Evolutionary conservation across 768 basidiomycete genomes (phyloP).

Genomic region (Steccherinum ochraceum): DNA sequence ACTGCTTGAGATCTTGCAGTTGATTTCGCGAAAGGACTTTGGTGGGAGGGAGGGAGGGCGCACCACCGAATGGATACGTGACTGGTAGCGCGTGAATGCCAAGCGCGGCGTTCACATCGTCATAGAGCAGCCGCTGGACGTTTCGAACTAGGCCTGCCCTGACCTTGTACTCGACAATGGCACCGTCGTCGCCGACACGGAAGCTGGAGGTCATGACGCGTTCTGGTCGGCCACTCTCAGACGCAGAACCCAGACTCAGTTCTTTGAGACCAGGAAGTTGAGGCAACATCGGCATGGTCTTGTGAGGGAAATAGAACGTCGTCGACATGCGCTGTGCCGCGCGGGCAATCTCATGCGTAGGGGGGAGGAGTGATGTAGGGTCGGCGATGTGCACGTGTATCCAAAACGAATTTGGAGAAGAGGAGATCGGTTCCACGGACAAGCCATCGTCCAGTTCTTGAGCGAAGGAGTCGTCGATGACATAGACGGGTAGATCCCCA

Average conservation of each 20-base stretch:
- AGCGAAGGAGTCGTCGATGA: constrained; percentile 76
- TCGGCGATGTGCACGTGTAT: constrained; percentile 92
- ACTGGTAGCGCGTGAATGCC: constrained; percentile 14
- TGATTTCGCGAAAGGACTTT: constrained; percentile 2
- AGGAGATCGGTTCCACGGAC: constrained; percentile 65
- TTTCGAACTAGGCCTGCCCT: constrained; percentile 72
- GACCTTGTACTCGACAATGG: constrained; percentile 65
- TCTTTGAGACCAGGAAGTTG: constrained; percentile 41
- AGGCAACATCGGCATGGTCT: constrained; percentile 72
- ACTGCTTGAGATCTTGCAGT: constrained; percentile 23
- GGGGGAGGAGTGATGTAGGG: constrained; percentile 74
- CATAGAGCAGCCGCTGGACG: constrained; percentile 57
- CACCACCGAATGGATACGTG: constrained; percentile 40
- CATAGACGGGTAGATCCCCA: constrained; percentile 72
- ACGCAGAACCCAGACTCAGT: constrained; percentile 40
- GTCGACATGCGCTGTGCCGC: constrained; percentile 46
- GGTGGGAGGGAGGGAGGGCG: constrained; percentile 3
- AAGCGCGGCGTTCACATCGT: constrained; percentile 51
- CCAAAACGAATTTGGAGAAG: constrained; percentile 62
- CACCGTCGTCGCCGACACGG: constrained; percentile 53
- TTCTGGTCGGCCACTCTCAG: constrained; percentile 32
- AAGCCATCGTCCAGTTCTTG: constrained; percentile 93
- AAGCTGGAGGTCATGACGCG: constrained; percentile 77
- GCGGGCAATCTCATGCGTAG: constrained; percentile 54
- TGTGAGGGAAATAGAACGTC: constrained; percentile 61